Conservation (phyloP, 2,329 filamentous ascomycete species). For the Fusarium chuoi region DNA sequence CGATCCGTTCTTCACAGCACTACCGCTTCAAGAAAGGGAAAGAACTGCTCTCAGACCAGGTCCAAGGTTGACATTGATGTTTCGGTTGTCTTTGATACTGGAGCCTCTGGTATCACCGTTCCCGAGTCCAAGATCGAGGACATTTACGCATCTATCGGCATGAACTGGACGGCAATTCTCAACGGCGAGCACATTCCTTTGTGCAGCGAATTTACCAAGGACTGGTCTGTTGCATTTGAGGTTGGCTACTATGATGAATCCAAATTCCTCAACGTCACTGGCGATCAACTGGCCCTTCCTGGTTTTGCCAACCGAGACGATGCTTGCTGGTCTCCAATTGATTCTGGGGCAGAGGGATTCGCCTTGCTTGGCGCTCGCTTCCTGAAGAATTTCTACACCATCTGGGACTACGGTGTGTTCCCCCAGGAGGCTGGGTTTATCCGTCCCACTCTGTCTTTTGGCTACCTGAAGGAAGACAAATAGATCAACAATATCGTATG, state of each 20-base stretch:
- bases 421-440: neutral
- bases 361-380: slow-evolving; percentile 46
- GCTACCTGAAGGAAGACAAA: slow-evolving; percentile 32
- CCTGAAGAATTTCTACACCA: slow-evolving; percentile 48
- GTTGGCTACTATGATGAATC: slow-evolving; percentile 35
- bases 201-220: slow-evolving; percentile 51
- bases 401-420: slow-evolving; percentile 47
- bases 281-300: slow-evolving; percentile 46
- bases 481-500: neutral
- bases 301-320: slow-evolving; percentile 49
- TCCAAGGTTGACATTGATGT: neutral
- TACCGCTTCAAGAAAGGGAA: slow-evolving; percentile 6
- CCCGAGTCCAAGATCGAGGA: slow-evolving; percentile 37
- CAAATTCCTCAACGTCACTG: slow-evolving; percentile 46
- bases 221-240: slow-evolving; percentile 49
- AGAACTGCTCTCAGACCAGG: slow-evolving; percentile 23
- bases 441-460: slow-evolving; percentile 35
- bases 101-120: slow-evolving; percentile 43
- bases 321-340: slow-evolving; percentile 51
- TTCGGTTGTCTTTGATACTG: slow-evolving; percentile 49
- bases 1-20: slow-evolving; percentile 29
- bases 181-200: slow-evolving; percentile 43
- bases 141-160: slow-evolving; percentile 49
- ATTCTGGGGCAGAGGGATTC: slow-evolving; percentile 36
- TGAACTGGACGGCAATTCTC: slow-evolving; percentile 49